phyloP scores from a whole-genome alignment of 2,329 filamentous ascomycete genomes.

The Teratosphaeria epicoccoides region DNA sequence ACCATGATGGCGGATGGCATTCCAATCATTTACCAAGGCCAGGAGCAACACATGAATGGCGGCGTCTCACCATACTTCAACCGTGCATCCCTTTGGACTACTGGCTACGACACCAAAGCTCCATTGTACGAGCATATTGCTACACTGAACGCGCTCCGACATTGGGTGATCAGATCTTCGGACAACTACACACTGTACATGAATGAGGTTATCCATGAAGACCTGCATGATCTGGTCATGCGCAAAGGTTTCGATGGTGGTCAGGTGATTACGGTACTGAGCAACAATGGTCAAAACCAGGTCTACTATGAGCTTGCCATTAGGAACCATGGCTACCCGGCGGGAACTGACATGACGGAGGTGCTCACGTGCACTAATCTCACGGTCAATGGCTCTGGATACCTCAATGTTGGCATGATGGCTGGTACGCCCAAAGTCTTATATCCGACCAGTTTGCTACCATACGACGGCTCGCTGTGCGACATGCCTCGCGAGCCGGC shows the following conservation, averaged over 20 bases:
- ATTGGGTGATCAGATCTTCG: conserved; percentile 31
- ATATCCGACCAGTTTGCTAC: conserved; percentile 19
- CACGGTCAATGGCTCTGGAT: conserved; percentile 17
- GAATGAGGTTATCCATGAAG: conserved; percentile 34
- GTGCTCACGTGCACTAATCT: conserved; percentile 24
- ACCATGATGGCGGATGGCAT: conserved; percentile 28
- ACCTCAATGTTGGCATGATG: conserved; percentile 25
- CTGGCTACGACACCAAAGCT: conserved; percentile 30
- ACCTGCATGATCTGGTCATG: conserved; percentile 35
- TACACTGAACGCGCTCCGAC: conserved; percentile 34
- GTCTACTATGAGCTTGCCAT: conserved; percentile 27
- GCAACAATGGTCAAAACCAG: conserved; percentile 29
- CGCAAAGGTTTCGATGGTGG: conserved; percentile 31
- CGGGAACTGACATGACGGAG: conserved; percentile 23
- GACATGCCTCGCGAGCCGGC: conserved; percentile 4
- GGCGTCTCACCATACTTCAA: conserved; percentile 23
- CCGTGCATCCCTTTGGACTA: conserved; percentile 29
- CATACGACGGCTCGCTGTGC: conserved; percentile 17
- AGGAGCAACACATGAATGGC: conserved; percentile 33
- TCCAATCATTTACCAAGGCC: conserved; percentile 33
- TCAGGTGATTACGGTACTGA: conserved; percentile 37
- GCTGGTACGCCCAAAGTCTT: conserved; percentile 27
- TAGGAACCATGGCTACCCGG: conserved; percentile 19
- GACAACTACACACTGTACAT: conserved; percentile 32
- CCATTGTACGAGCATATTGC: conserved; percentile 32